Conservation (phyloP, 2,329 filamentous ascomycete species). For the Golovinomyces cichoracearum region DNA sequence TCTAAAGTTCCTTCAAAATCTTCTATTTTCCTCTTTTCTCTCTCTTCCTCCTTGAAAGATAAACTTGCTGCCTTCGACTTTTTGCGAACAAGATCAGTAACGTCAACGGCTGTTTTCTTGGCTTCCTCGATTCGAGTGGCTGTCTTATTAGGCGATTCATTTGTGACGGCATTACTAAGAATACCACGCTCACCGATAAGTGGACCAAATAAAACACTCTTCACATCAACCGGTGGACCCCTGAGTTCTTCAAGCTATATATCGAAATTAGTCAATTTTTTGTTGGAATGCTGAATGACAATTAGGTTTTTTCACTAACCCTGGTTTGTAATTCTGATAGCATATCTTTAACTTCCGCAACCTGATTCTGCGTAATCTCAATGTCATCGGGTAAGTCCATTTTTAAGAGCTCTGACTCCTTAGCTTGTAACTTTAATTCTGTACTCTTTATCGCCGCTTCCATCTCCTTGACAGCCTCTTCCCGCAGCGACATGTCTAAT, state of each 20-base stretch:
- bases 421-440: slow-evolving; percentile 40
- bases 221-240: slow-evolving; percentile 32
- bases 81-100: slow-evolving; percentile 48
- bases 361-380: slow-evolving; percentile 32
- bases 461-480: slow-evolving; percentile 45
- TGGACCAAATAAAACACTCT: slow-evolving; percentile 28
- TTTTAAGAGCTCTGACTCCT: slow-evolving; percentile 38
- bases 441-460: slow-evolving; percentile 50
- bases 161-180: slow-evolving; percentile 31
- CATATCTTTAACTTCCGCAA: slow-evolving; percentile 52
- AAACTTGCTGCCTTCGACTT: slow-evolving; percentile 20
- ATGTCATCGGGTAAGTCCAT: slow-evolving; percentile 40
- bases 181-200: slow-evolving; percentile 27
- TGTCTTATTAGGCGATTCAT: slow-evolving; percentile 33
- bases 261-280: not conserved
- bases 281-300: too few species aligned
- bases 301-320: slow-evolving; percentile 23
- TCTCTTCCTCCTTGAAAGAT: too few species aligned
- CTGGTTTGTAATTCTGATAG: slow-evolving; percentile 54
- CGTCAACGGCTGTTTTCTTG: slow-evolving; percentile 42
- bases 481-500: slow-evolving; percentile 42
- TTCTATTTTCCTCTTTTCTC: slow-evolving; percentile 29
- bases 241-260: slow-evolving; percentile 43
- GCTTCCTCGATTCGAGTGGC: slow-evolving; percentile 43
- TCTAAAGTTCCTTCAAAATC: slow-evolving; percentile 14